phyloP scores from a whole-genome alignment of 768 basidiomycete genomes.

The Mycena amicta region DNA sequence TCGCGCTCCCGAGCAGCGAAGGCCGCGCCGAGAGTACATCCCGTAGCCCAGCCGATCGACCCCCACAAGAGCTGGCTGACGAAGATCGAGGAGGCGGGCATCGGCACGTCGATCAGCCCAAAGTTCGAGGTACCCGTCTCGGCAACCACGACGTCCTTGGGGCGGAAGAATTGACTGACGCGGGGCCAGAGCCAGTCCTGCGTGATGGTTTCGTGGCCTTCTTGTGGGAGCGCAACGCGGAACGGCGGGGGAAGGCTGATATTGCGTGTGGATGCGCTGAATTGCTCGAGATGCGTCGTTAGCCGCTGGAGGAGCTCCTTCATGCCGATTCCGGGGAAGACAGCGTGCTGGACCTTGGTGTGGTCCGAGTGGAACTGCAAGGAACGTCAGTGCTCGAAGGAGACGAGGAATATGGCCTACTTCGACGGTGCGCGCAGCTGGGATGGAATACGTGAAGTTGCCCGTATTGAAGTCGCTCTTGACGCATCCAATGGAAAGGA shows the following conservation, averaged over 20 bases:
- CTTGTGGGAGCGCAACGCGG: conserved; percentile 47
- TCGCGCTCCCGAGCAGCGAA: conserved; percentile 70
- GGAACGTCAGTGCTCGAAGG: background rate
- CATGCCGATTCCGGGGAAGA: conserved; percentile 71
- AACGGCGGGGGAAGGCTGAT: conserved; percentile 48
- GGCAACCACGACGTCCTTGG: conserved; percentile 76
- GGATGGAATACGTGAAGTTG: conserved; percentile 78
- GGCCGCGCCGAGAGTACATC: conserved; percentile 72
- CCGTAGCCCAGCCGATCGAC: conserved; percentile 79
- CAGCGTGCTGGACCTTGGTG: conserved; percentile 64
- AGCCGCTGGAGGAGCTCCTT: conserved; percentile 74
- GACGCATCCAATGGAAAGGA: conserved; percentile 71
- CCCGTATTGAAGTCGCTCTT: conserved; percentile 88
- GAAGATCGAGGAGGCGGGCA: conserved; percentile 57
- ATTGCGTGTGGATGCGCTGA: conserved; percentile 33
- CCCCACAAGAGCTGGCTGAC: conserved; percentile 86
- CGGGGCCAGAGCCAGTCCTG: conserved; percentile 88
- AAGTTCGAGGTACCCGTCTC: conserved; percentile 91
- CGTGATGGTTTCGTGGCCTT: conserved; percentile 56
- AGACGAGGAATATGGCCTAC: conserved; percentile 33
- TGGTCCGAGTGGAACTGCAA: conserved; percentile 75
- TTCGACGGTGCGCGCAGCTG: conserved; percentile 61
- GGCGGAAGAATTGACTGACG: conserved; percentile 67
- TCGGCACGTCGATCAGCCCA: conserved; percentile 78
- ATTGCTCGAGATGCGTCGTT: conserved; percentile 50